Conservation (phyloP, 331 rosid genomes). For the Prunus yedoensis region DNA sequence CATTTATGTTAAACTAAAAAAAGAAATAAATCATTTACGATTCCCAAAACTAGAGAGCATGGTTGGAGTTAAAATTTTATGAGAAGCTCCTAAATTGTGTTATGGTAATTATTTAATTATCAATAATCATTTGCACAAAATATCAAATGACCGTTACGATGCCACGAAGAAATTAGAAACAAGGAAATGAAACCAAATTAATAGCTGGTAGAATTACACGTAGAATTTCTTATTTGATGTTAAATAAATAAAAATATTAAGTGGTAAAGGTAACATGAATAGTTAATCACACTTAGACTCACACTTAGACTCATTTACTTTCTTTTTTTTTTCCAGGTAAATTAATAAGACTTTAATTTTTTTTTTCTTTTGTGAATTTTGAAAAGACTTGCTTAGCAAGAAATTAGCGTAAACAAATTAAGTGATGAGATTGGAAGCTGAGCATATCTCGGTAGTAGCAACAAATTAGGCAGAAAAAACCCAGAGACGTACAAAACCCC, state of each 20-base stretch:
- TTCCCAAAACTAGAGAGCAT: too few species aligned
- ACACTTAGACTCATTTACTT: too few species aligned
- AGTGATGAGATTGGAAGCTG: conserved; percentile 13
- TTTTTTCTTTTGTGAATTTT: neutral
- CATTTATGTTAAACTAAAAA: too few species aligned
- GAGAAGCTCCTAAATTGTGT: neutral
- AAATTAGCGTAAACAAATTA: neutral
- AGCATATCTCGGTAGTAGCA: conserved; percentile 18
- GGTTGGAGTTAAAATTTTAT: too few species aligned
- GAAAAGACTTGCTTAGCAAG: neutral
- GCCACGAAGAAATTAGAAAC: too few species aligned
- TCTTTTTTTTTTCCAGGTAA: too few species aligned
- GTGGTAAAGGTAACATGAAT: neutral
- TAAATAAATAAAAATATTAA: too few species aligned
- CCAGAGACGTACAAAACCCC: conserved; percentile 50
- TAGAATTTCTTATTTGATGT: neutral
- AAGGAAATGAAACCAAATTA: neutral
- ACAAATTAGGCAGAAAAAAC: conserved; percentile 43
- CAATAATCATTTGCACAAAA: neutral
- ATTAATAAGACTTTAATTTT: too few species aligned
- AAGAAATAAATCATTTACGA: too few species aligned
- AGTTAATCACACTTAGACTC: too few species aligned
- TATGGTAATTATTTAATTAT: neutral
- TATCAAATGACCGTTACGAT: neutral
- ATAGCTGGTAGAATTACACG: neutral